Base-by-base conservation (phyloP, 495 filamentous ascomycete species). In the Cairneyella variabilis region DNA sequence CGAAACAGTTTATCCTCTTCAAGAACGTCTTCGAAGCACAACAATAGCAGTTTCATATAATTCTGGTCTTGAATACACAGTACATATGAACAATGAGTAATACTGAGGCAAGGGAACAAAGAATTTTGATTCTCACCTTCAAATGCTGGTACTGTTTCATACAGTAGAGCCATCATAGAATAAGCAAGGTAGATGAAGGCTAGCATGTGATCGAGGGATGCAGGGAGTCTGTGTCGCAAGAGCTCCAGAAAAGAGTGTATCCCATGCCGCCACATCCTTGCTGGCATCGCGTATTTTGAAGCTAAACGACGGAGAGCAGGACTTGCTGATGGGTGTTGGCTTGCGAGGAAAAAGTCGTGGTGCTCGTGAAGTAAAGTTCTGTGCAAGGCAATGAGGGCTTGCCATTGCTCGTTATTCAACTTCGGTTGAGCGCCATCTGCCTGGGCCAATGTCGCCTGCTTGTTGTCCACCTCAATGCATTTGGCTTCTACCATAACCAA, bases 151-250 rank as follows among this genome's bases (percentile, higher is more conserved):
- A 91, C 85, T 0, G 85, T 90, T 62, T 92, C 89, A 49, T 86
- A 77, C 0, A 93, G 70, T 3, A 93, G 65, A 0, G 86, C 83
- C 76, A 92, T 84, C 80, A 89, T 88, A 16, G 84, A 83, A 59
- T 92, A 92, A 0, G 89, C 86, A 21, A 90, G 65, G 53, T 89
- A 88, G 34, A 95, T 88, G 59, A 90, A 95, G 0, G 83, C 76
- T 0, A 91, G 71, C 87, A 92, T 91, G 57, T 88, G 82, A 38
- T 93, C 89, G 16, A 86, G 63, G 25, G 83, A 86, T 2, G 70
- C 75, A 0, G 89, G 90, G 2, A 93, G 69, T 0, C 82, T 76
- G 53, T 84, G 78, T 12, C 87, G 75, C 7, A 95, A 63, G 1
- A 91, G 65, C 54, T 91, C 89, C 3, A 95, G 68, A 58, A 90